A percentile compares a stretch with the other conserved stretches of the same genome.
Evolutionary conservation across 345 rosid genomes (phyloP).

Genomic region (Microthlaspi erraticum): DNA sequence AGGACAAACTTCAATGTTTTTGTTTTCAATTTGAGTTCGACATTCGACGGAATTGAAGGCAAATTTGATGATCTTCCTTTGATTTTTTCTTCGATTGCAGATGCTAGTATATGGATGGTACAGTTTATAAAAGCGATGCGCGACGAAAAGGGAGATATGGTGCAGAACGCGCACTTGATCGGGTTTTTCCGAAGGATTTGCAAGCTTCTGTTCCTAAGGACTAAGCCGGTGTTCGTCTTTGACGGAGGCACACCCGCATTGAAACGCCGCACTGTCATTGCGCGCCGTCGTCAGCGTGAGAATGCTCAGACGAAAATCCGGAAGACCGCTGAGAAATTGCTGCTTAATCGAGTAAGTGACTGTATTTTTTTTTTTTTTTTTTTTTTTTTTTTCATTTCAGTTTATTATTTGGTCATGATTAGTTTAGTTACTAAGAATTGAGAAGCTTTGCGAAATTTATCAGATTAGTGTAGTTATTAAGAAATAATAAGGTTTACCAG

Average conservation of each 20-base stretch:
- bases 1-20: conserved; percentile 1
- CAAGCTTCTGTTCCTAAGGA: conserved; percentile 75
- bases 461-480: not conserved
- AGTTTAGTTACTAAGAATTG: no score
- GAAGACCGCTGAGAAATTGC: conserved; percentile 91
- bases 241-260: conserved; percentile 93
- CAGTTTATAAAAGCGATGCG: conserved; percentile 99
- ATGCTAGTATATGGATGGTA: conserved; percentile 97
- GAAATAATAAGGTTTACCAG: not conserved
- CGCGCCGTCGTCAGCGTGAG: conserved; percentile 88
- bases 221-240: conserved; percentile 92
- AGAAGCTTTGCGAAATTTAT: no score
- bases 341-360: conserved; percentile 70
- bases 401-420: not conserved
- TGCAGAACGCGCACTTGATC: conserved; percentile 83
- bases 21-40: not conserved
- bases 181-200: conserved; percentile 96
- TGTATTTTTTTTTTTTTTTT: not conserved
- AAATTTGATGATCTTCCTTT: not conserved
- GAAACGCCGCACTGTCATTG: conserved; percentile 92
- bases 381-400: no score
- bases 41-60: not conserved
- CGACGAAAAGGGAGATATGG: conserved; percentile 95
- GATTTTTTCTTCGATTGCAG: conserved; percentile 39
- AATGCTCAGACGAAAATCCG: conserved; percentile 92